Conservation (phyloP, 306 rosid species). For the Vigna hirtella region DNA sequence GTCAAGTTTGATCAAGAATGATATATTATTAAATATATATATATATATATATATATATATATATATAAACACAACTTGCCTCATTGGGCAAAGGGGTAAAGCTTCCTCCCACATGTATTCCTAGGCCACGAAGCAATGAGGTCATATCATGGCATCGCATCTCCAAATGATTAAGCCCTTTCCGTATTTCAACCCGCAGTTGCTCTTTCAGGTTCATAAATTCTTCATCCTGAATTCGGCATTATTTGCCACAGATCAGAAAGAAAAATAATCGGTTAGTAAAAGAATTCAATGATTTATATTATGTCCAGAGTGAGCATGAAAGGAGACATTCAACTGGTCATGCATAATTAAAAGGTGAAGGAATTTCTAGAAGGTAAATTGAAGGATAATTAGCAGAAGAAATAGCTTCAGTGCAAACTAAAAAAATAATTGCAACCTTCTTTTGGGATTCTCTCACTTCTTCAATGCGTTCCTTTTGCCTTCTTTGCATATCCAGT, state of each 20-base stretch:
- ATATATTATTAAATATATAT: neutral
- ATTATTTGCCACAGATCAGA: slow-evolving; percentile 36
- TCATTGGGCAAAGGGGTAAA: slow-evolving; percentile 57
- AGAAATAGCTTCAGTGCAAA: slow-evolving; percentile 7
- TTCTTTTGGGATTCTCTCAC: slow-evolving; percentile 92
- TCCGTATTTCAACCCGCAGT: slow-evolving; percentile 73
- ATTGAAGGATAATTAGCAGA: slow-evolving; percentile 30
- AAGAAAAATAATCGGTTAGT: slow-evolving; percentile 17
- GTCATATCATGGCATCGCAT: slow-evolving; percentile 70
- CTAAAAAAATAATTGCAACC: slow-evolving; percentile 55
- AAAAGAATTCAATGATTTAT: slow-evolving; percentile 2
- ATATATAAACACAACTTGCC: slow-evolving; percentile 55
- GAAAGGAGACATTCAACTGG: slow-evolving; percentile 27
- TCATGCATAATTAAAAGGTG: neutral
- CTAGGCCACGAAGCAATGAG: slow-evolving; percentile 84
- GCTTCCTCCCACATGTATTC: slow-evolving; percentile 73
- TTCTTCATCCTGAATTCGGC: slow-evolving; percentile 78
- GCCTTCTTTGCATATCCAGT: slow-evolving; percentile 80
- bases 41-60: neutral
- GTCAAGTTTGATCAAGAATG: slow-evolving; percentile 15
- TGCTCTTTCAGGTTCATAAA: slow-evolving; percentile 78
- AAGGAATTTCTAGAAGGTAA: slow-evolving; percentile 9
- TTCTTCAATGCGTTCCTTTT: slow-evolving; percentile 90
- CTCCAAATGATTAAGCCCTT: slow-evolving; percentile 71
- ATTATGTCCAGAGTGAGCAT: slow-evolving; percentile 9